Evolutionary conservation across 345 rosid species (phyloP), one percentile per base, ranked within the genome.

Genomic region (Brassica incana): DNA sequence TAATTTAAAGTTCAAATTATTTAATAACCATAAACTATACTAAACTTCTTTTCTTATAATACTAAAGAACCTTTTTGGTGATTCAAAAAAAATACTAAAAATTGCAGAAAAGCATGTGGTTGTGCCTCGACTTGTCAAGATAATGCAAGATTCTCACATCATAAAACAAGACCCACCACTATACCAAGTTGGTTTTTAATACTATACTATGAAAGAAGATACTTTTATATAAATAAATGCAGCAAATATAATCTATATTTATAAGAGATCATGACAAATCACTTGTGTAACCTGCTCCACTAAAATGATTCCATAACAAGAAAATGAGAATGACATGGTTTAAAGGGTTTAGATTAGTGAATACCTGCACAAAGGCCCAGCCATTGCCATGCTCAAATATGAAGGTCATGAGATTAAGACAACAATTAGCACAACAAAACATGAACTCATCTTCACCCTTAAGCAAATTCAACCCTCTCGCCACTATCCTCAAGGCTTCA

Each of bases 341-440:
- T 11, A 66, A 43, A 48, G 15, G 35, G 35, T 32, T 32, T 32
- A 32, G 48, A 40, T 12, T 9, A 50, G 5, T 50, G 9, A 32
- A 43, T 82, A 95, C 99, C 99, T 96, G 99, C 62, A 96, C 99
- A 86, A 85, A 96, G 72, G 99, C 98, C 99, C 99, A 93, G 71
- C 98, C 87, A 81, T 96, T 96, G 72, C 99, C 99, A n/a, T 77
- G 80, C 83, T 85, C 84, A 86, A 96, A 96, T 79, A 96, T 85
- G 65, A 85, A 79, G 18, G 90, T 81, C 97, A 96, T 90, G 69
- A 93, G 87, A 18, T 66, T 75, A 35, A 96, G 98, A 72, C 99
- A 93, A 68, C 98, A 96, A 78, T 92, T 93, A n/a, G 99, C 99
- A 67, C 99, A 96, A 35, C 95, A 96, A 80, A 92, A 96, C 97